Percentiles rank a stretch among this genome's conserved stretches.
Evolutionary conservation across 176 grass and related monocot species (phyloP).

Genomic region (Tillandsia fasciculata): DNA sequence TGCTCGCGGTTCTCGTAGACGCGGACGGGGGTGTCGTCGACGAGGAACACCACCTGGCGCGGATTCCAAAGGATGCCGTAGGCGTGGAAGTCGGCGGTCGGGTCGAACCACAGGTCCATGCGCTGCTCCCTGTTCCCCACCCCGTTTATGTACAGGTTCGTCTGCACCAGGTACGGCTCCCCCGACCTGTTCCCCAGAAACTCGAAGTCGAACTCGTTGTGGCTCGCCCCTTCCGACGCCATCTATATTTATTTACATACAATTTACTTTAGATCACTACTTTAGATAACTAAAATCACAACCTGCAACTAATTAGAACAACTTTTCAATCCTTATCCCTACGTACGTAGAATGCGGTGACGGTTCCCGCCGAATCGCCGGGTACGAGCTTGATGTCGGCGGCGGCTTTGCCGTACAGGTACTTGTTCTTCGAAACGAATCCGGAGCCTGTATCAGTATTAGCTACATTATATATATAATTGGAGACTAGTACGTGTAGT

Average conservation of each 20-base stretch:
- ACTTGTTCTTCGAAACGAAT: conserved; percentile 63
- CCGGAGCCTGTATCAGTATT: conserved; percentile 35
- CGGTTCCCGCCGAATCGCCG: conserved; percentile 79
- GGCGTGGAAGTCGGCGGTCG: conserved; percentile 55
- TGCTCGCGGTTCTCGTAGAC: conserved; percentile 57
- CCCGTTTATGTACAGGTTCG: conserved; percentile 94
- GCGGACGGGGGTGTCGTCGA: conserved; percentile 84
- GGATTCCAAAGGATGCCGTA: conserved; percentile 74
- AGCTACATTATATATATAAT: too few species aligned
- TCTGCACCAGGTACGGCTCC: conserved; percentile 93
- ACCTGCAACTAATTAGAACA: too few species aligned
- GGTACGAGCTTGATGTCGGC: conserved; percentile 87
- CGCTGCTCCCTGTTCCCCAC: conserved; percentile 86
- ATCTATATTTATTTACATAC: conserved; percentile 23
- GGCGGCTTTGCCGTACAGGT: conserved; percentile 66
- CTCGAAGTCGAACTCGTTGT: conserved; percentile 99
- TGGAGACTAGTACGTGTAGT: too few species aligned
- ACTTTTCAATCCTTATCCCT: too few species aligned
- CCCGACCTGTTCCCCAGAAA: conserved; percentile 81
- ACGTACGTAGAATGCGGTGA: conserved; percentile 95
- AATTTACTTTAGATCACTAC: too few species aligned
- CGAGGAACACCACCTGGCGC: conserved; percentile 83
- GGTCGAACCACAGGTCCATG: conserved; percentile 93
- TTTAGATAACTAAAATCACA: too few species aligned
- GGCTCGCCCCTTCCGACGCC: conserved; percentile 57